Evolutionary conservation across 2,329 filamentous ascomycete genomes (phyloP), one percentile per base, ranked within the genome.

Genomic region (Ploettnerulaceae sp.): DNA sequence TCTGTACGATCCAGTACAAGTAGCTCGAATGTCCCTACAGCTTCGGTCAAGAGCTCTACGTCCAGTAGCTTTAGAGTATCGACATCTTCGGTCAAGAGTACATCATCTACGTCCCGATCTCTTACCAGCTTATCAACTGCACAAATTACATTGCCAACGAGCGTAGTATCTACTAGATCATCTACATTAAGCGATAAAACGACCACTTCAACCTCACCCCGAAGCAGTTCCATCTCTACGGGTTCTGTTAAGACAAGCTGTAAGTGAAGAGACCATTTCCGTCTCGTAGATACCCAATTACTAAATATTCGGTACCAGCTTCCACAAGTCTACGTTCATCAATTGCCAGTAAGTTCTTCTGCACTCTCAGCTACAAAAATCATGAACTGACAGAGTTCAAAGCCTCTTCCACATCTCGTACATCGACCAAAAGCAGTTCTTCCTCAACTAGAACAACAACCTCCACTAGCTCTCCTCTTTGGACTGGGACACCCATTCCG

Each of bases 391-490:
- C 11, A 34, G 17, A 35, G 14, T 5, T n/a, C 17, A 7, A 21
- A 35, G 33, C 17, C 17, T n/a, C 42, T 6, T 35, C 38, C 6
- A 29, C 37, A 20, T 47, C 29, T 4, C 37, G 31, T n/a, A 47
- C 20, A 5, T 33, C 41, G 1, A n/a, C 35, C 18, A 42, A 31
- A 21, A 39, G 11, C 9, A 39, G 35, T 12, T 40, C 37, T n/a
- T 46, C 47, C 24, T 45, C 57, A 66, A 77, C 56, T 76, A 76
- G 36, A 79, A 76, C 58, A 69, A 68, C 39, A 65, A 67, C 47
- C 73, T 79, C 57, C 76, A 74, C 54, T 26, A 25, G 44, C 15
- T 33, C 49, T 22, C 25, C 56, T 8, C 45, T 56, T 5, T 50
- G 52, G 35, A 47, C 42, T 11, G 44, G 53, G 3, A 51, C 53